phyloP scores from a whole-genome alignment of 345 rosid genomes.

The Balakata baccata region DNA sequence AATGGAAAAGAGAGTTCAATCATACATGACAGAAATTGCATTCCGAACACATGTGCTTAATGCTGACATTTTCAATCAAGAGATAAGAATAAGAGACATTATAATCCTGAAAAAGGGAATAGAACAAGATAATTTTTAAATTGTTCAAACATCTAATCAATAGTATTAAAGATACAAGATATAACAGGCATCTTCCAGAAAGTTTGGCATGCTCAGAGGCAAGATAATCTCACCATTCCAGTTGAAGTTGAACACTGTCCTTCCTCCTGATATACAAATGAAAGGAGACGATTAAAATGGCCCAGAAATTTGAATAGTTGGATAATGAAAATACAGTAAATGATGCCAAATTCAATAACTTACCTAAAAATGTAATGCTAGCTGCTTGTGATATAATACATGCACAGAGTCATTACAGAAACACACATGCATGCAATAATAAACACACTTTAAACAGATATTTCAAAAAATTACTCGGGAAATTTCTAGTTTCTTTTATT shows the following conservation, averaged over 20 bases:
- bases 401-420: not conserved
- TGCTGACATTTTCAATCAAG: not conserved
- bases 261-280: constrained; percentile 43
- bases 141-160: not conserved
- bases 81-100: not conserved
- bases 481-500: not conserved
- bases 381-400: not conserved
- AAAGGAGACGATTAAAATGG: not conserved
- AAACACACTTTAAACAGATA: not conserved
- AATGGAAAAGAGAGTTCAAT: too few relatives aligned
- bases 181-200: not conserved
- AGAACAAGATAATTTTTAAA: not conserved
- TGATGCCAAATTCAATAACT: constrained; percentile 1
- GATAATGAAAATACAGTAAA: not conserved
- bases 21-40: too few relatives aligned
- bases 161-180: not conserved
- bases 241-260: constrained; percentile 65
- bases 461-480: not conserved
- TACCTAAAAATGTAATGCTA: not conserved
- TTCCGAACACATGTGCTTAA: not conserved
- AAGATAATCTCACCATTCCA: constrained; percentile 62
- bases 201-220: constrained; percentile 9
- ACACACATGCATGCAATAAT: not conserved
- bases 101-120: not conserved
- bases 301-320: not conserved